Conservation (phyloP, 164 flowering plant species). For the Sextonia rubra region DNA sequence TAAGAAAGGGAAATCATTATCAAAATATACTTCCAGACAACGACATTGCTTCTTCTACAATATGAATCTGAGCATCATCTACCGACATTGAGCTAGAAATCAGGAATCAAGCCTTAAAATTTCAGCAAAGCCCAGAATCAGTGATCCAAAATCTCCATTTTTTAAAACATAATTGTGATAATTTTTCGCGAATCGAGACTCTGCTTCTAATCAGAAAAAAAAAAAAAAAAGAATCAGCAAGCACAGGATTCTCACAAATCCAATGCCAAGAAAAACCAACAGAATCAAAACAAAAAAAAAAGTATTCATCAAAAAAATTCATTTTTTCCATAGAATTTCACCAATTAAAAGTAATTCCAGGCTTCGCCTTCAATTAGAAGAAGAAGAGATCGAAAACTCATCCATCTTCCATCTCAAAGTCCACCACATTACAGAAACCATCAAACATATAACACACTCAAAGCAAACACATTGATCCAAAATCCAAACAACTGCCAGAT, state of each 20-base stretch:
- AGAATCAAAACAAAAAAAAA: too few relatives aligned
- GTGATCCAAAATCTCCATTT: not conserved
- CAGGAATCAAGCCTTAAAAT: not conserved
- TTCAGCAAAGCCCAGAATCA: not conserved
- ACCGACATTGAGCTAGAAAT: not conserved
- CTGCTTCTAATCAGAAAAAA: too few relatives aligned
- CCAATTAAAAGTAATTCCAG: not conserved
- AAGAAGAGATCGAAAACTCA: too few relatives aligned
- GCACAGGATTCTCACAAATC: too few relatives aligned
- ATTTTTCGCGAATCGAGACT: too few relatives aligned
- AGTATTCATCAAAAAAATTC: too few relatives aligned
- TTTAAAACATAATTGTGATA: too few relatives aligned
- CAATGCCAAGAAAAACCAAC: too few relatives aligned
- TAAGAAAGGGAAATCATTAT: not conserved
- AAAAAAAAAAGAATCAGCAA: too few relatives aligned
- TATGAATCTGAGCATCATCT: not conserved
- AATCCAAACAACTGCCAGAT: too few relatives aligned
- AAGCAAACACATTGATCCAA: not conserved
- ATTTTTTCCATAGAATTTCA: too few relatives aligned
- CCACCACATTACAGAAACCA: not conserved
- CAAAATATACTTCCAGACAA: not conserved
- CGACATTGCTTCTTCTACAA: not conserved
- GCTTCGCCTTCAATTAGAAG: not conserved
- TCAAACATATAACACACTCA: not conserved
- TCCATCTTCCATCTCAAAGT: too few relatives aligned